A percentile compares a stretch with the other conserved stretches of the same genome.
phyloP scores from a whole-genome alignment of 441 rosid genomes.

The Adansonia madagascariensis region DNA sequence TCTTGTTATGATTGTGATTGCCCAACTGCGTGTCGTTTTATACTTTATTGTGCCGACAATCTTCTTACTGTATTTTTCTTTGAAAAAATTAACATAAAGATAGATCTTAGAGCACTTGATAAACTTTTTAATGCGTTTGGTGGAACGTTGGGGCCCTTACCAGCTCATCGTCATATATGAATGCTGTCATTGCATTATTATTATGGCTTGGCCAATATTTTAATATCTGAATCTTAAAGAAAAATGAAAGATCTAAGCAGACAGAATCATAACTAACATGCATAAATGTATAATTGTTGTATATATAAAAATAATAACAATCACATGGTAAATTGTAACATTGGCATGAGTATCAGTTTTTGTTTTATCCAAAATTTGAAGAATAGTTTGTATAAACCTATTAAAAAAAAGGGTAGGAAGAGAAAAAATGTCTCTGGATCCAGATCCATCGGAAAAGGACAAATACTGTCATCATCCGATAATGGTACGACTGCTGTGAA shows the following conservation, averaged over 20 bases:
- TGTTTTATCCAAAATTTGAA: neutral
- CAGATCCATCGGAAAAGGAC: conserved; percentile 23
- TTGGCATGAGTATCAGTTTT: conserved; percentile 4
- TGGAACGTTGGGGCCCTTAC: conserved; percentile 17
- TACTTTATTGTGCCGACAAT: conserved; percentile 3
- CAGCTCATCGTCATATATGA: neutral
- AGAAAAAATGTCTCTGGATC: neutral
- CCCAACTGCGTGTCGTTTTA: neutral
- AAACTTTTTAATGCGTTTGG: neutral
- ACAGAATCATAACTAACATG: neutral
- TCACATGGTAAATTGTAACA: neutral
- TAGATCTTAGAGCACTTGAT: conserved; percentile 15
- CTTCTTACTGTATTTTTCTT: neutral
- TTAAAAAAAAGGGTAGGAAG: neutral
- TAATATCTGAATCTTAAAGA: neutral
- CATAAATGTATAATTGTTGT: neutral
- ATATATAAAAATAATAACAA: neutral
- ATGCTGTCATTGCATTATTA: conserved; percentile 18
- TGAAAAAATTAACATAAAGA: conserved; percentile 7
- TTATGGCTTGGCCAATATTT: neutral
- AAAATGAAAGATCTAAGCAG: neutral
- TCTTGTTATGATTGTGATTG: conserved; percentile 22
- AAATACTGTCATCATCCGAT: neutral
- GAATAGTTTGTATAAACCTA: neutral
- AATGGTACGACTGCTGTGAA: neutral